A percentile compares a stretch with the other conserved stretches of the same genome.
Evolutionary conservation across 2,329 filamentous ascomycete species (phyloP).

Genomic region (Pyrenophora seminiperda): DNA sequence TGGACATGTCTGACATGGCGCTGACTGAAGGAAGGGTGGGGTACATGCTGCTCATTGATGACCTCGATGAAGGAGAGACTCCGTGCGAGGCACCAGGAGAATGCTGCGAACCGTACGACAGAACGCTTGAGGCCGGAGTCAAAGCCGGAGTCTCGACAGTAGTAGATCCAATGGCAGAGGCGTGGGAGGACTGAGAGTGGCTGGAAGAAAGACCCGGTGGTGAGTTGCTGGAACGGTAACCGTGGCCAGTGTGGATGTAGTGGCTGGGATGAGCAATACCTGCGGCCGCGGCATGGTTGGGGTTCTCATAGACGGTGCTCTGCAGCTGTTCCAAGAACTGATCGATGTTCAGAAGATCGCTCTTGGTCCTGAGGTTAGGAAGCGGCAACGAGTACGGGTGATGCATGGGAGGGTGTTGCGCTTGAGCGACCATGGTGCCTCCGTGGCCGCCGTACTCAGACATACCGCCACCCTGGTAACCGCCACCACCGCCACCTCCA

Average conservation of each 20-base stretch:
- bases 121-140: slow-evolving; percentile 74
- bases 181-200: slow-evolving; percentile 59
- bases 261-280: slow-evolving; percentile 79
- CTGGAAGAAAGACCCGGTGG: slow-evolving; percentile 52
- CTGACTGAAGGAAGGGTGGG: slow-evolving; percentile 74
- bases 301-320: slow-evolving; percentile 91
- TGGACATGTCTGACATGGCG: slow-evolving; percentile 64
- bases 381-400: slow-evolving; percentile 85
- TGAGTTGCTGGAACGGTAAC: slow-evolving; percentile 63
- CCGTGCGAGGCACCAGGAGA: slow-evolving; percentile 69
- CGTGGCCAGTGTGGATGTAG: slow-evolving; percentile 60
- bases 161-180: slow-evolving; percentile 48
- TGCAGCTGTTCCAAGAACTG: slow-evolving; percentile 96
- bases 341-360: slow-evolving; percentile 90
- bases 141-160: slow-evolving; percentile 71
- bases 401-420: slow-evolving; percentile 68
- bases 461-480: slow-evolving; percentile 47
- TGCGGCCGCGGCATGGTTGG: slow-evolving; percentile 77
- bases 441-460: slow-evolving; percentile 60
- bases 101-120: slow-evolving; percentile 78
- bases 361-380: slow-evolving; percentile 91
- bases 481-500: slow-evolving; percentile 28
- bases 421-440: slow-evolving; percentile 61
- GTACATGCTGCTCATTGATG: slow-evolving; percentile 67
- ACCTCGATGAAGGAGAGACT: slow-evolving; percentile 68